Evolutionary conservation across 805 yeast genomes (phyloP).

Genomic region (Zygoascus bituminiphila): DNA sequence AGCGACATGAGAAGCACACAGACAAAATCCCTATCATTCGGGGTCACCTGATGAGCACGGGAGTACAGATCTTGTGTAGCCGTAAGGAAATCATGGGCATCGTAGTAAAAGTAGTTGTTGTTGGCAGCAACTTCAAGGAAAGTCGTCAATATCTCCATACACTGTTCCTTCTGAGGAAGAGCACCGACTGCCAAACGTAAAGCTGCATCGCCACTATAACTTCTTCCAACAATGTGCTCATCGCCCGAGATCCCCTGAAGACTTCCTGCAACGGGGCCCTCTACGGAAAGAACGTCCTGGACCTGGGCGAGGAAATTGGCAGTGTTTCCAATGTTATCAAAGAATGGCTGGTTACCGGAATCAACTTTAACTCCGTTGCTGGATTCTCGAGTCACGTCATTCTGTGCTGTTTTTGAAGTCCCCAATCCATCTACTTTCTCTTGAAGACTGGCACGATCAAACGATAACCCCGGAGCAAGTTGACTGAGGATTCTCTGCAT

Average conservation of each 20-base stretch:
- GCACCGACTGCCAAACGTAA: conserved; percentile 1
- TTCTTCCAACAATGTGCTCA: neutral
- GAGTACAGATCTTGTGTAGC: neutral
- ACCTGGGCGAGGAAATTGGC: conserved; percentile 3
- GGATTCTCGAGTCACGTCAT: neutral
- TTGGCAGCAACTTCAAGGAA: neutral
- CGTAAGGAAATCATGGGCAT: neutral
- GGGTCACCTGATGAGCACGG: neutral
- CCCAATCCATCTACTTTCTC: neutral
- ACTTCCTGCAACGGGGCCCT: neutral
- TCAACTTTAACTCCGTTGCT: neutral
- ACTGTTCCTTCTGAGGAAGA: neutral
- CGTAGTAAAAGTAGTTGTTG: conserved; percentile 5
- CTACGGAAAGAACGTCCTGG: neutral
- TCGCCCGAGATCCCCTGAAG: neutral
- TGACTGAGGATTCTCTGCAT: neutral
- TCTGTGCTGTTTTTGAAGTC: neutral
- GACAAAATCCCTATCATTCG: neutral
- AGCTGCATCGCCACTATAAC: neutral
- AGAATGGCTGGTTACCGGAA: neutral
- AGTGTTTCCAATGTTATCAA: neutral
- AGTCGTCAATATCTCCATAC: neutral
- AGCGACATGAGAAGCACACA: neutral
- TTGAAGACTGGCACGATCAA: neutral
- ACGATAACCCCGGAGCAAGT: neutral